phyloP scores from a whole-genome alignment of 306 rosid genomes.

The Chamaecrista fasciculata region DNA sequence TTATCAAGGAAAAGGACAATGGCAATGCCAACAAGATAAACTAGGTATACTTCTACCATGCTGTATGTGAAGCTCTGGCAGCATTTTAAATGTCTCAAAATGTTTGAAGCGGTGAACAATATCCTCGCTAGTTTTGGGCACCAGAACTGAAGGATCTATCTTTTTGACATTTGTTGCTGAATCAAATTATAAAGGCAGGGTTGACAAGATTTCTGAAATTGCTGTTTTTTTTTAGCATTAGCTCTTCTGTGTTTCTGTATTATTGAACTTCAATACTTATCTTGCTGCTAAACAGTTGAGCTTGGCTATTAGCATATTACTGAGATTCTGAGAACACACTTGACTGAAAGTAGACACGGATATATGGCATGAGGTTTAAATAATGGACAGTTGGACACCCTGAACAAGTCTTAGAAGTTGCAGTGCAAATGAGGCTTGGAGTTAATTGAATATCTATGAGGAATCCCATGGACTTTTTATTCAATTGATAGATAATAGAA shows the following conservation, averaged over 20 bases:
- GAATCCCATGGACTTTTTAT: not conserved
- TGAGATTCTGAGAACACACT: not conserved
- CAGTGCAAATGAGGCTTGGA: not conserved
- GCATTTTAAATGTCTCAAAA: slow-evolving; percentile 19
- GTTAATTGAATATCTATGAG: not conserved
- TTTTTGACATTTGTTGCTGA: slow-evolving; percentile 1
- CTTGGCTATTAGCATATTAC: not conserved
- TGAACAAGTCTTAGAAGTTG: slow-evolving; percentile 16
- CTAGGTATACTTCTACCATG: slow-evolving; percentile 39
- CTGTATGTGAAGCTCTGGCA: slow-evolving; percentile 18
- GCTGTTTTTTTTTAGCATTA: not conserved
- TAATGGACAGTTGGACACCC: not conserved
- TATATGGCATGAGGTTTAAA: not conserved
- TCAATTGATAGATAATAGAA: not conserved
- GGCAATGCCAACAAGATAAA: slow-evolving; percentile 29
- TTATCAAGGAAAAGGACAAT: slow-evolving; percentile 55
- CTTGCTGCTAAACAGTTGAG: slow-evolving; percentile 19
- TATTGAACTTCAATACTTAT: slow-evolving; percentile 12
- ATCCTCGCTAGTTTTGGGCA: not conserved
- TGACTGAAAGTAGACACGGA: slow-evolving; percentile 10
- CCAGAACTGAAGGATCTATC: not conserved
- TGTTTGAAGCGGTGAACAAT: not conserved
- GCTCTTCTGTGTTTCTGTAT: not conserved
- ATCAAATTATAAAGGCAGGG: not conserved
- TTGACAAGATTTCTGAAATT: not conserved